phyloP scores from a whole-genome alignment of 768 basidiomycete genomes.

The Leccinum boreale region DNA sequence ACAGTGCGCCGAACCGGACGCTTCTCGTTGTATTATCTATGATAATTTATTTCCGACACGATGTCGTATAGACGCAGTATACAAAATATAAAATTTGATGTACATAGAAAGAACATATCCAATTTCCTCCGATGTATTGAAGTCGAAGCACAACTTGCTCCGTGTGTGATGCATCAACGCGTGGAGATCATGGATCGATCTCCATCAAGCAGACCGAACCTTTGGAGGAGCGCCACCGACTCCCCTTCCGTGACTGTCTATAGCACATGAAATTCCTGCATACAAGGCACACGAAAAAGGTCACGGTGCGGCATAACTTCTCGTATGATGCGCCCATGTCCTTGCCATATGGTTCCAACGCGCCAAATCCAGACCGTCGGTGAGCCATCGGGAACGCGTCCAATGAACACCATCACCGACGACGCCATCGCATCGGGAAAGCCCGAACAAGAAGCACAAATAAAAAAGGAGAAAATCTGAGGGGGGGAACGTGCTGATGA shows the following conservation, averaged over 20 bases:
- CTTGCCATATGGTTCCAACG: slow-evolving; percentile 29
- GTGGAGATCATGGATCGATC: neutral
- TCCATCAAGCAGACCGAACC: neutral
- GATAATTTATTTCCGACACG: slow-evolving; percentile 5
- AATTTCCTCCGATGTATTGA: neutral
- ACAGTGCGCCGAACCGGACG: neutral
- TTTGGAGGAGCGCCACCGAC: neutral
- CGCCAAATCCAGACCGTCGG: slow-evolving; percentile 64
- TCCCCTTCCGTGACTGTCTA: neutral
- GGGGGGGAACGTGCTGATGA: slow-evolving; percentile 43
- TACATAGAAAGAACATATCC: neutral
- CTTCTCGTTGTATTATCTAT: neutral
- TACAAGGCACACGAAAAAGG: neutral
- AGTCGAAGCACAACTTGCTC: neutral
- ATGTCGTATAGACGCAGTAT: slow-evolving; percentile 1
- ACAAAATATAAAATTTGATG: neutral
- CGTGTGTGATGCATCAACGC: neutral
- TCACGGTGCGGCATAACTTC: neutral
- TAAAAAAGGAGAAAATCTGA: slow-evolving; percentile 7
- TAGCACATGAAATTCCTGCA: neutral
- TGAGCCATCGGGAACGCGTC: slow-evolving; percentile 37
- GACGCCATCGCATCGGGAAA: neutral
- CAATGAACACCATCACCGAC: neutral
- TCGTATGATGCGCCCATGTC: slow-evolving; percentile 5
- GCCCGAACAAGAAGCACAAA: neutral